A percentile compares a stretch with the other conserved stretches of the same genome.
Conservation (phyloP, 108 stramenopile genomes). For the Nitzschia putrida region DNA sequence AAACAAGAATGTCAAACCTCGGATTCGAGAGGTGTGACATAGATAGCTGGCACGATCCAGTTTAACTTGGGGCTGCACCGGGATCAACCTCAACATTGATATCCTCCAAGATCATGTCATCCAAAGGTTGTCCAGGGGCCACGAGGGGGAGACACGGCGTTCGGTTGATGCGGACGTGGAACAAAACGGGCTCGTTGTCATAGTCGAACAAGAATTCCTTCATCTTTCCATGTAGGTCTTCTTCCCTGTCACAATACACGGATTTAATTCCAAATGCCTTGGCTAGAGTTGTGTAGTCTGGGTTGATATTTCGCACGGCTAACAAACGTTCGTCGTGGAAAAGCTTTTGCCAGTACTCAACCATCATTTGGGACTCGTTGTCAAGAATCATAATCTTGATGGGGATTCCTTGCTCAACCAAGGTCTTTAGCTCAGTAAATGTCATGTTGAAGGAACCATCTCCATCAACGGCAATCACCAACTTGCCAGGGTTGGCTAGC, state of each 20-base stretch:
- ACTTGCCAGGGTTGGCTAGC: conserved; percentile 80
- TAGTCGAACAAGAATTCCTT: conserved; percentile 80
- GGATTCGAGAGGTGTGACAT: background rate
- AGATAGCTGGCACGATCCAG: background rate
- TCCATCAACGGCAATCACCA: conserved; percentile 83
- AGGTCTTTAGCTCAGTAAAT: conserved; percentile 89
- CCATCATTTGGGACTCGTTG: conserved; percentile 94
- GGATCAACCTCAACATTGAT: conserved; percentile 78
- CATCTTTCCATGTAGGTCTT: conserved; percentile 81
- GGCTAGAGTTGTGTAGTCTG: conserved; percentile 76
- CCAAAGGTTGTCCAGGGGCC: conserved; percentile 82
- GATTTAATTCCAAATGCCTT: conserved; percentile 79
- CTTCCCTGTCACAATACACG: conserved; percentile 70
- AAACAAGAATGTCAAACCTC: background rate
- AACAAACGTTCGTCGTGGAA: conserved; percentile 88
- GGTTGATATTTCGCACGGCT: conserved; percentile 83
- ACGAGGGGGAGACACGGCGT: conserved; percentile 88
- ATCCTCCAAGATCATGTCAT: conserved; percentile 88
- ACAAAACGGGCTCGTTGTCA: conserved; percentile 87
- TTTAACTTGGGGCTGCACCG: conserved; percentile 81
- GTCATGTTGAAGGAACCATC: conserved; percentile 94
- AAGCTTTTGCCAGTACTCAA: conserved; percentile 91
- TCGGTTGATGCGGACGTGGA: conserved; percentile 84
- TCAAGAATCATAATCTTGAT: conserved; percentile 90
- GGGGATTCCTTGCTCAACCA: conserved; percentile 80